Percentiles rank a stretch among this genome's conserved stretches.
phyloP scores from a whole-genome alignment of 225 moss, liverwort and hornwort genomes.

The Marchantia polymorpha region DNA sequence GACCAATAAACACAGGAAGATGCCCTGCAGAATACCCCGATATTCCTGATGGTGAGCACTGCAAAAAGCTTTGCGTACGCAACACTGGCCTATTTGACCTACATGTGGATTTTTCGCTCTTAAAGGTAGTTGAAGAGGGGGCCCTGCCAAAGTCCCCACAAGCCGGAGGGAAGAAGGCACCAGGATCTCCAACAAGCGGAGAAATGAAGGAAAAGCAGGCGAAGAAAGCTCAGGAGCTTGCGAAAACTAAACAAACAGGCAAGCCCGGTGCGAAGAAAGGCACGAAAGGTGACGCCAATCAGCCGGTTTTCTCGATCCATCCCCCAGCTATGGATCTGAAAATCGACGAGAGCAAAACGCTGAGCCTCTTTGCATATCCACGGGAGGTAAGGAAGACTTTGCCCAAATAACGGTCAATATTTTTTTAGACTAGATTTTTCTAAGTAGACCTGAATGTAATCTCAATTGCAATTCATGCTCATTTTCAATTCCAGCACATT shows the following conservation, averaged over 20 bases:
- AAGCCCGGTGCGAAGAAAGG: constrained; percentile 30
- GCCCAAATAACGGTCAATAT: neutral
- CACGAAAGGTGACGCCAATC: constrained; percentile 27
- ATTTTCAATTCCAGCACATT: neutral
- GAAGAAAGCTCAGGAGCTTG: constrained; percentile 8
- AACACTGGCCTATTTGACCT: constrained; percentile 81
- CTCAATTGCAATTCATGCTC: neutral
- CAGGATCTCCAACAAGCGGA: neutral
- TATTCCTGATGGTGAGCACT: constrained; percentile 60
- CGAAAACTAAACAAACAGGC: constrained; percentile 19
- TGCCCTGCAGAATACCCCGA: constrained; percentile 57
- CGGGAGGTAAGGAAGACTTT: constrained; percentile 37
- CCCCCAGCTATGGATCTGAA: constrained; percentile 55
- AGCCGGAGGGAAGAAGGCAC: constrained; percentile 19
- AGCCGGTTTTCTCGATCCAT: constrained; percentile 48
- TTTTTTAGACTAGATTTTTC: neutral
- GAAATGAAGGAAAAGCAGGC: constrained; percentile 12
- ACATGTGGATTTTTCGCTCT: constrained; percentile 68
- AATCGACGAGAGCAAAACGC: constrained; percentile 43
- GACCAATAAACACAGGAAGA: constrained; percentile 54
- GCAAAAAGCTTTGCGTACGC: constrained; percentile 57
- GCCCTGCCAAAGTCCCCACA: neutral
- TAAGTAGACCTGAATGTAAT: neutral
- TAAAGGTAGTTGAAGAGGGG: constrained; percentile 30
- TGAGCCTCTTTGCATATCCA: constrained; percentile 70